Evolutionary conservation across 2,329 filamentous ascomycete genomes (phyloP).

Genomic region (Aureobasidium mangrovei): DNA sequence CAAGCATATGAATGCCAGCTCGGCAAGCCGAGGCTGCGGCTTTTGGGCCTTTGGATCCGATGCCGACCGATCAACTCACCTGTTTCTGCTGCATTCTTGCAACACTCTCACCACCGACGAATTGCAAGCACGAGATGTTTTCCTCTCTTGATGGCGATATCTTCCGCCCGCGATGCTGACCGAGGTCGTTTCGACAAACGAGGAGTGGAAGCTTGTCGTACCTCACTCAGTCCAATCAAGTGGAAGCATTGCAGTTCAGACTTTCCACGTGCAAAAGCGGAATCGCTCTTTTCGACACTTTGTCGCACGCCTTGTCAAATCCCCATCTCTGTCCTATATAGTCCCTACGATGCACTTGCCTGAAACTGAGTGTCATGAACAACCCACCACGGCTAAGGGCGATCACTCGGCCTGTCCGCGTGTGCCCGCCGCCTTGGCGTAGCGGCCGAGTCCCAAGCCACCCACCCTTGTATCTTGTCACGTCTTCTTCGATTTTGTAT

Average conservation of each 20-base stretch:
- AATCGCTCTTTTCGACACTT: too few relatives aligned
- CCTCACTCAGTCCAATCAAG: too few relatives aligned
- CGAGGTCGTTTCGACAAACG: too few relatives aligned
- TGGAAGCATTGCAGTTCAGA: too few relatives aligned
- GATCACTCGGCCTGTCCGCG: slow-evolving; percentile 8
- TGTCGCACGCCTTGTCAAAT: too few relatives aligned
- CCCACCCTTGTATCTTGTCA: neutral
- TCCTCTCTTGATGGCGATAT: too few relatives aligned
- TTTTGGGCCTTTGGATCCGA: neutral
- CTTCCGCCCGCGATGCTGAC: too few relatives aligned
- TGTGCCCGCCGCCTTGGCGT: neutral
- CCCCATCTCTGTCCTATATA: neutral
- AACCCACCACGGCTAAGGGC: slow-evolving; percentile 2
- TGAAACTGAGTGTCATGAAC: neutral
- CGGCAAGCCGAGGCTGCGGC: slow-evolving; percentile 4
- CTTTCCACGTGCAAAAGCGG: too few relatives aligned
- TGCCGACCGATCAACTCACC: slow-evolving; percentile 7
- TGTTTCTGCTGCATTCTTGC: neutral
- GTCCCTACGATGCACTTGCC: neutral
- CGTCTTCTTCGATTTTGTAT: neutral
- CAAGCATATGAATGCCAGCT: slow-evolving; percentile 1
- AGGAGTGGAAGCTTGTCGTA: neutral
- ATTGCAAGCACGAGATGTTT: neutral
- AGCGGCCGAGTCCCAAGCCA: slow-evolving; percentile 1
- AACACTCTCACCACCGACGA: neutral